Percentiles rank a stretch among this genome's conserved stretches.
Evolutionary conservation across 75 land plant species (phyloP).

Genomic region (Adiantum capillusveneris): DNA sequence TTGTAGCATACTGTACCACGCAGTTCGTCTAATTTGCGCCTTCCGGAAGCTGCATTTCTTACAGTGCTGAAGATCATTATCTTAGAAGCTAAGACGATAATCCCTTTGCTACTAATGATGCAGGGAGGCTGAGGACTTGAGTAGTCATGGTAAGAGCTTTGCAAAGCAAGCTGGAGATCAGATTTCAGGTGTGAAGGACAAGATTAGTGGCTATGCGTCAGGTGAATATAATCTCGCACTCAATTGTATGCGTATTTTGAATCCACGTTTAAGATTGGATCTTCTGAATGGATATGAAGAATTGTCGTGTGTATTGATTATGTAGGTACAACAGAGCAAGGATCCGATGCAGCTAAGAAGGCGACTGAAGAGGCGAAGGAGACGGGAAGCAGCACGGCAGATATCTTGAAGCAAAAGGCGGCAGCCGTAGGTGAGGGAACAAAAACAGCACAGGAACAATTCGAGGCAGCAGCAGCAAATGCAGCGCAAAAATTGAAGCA

Average conservation of each 20-base stretch:
- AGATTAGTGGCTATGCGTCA: neutral
- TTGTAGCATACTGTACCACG: too few species aligned
- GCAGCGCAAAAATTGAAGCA: neutral
- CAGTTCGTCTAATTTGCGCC: too few species aligned
- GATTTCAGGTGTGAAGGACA: neutral
- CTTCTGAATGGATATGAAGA: too few species aligned
- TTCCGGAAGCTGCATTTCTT: too few species aligned
- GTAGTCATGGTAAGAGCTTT: too few species aligned
- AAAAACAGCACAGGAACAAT: neutral
- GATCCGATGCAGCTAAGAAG: neutral
- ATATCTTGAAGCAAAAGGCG: neutral
- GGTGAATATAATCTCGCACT: neutral
- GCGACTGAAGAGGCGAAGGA: neutral
- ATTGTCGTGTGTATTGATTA: too few species aligned
- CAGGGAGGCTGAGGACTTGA: conserved; percentile 1
- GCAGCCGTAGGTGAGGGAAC: conserved; percentile 1
- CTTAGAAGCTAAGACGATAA: too few species aligned
- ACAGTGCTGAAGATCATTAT: too few species aligned
- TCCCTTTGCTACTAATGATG: too few species aligned
- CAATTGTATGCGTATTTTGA: too few species aligned
- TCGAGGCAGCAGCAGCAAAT: conserved; percentile 1
- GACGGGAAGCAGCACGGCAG: neutral
- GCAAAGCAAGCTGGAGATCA: conserved; percentile 4
- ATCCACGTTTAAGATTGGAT: too few species aligned
- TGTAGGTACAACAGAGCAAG: neutral